A percentile compares a stretch with the other conserved stretches of the same genome.
Evolutionary conservation across 163 green algal species (phyloP).

Genomic region (Chlamydomonas reinhardtii): DNA sequence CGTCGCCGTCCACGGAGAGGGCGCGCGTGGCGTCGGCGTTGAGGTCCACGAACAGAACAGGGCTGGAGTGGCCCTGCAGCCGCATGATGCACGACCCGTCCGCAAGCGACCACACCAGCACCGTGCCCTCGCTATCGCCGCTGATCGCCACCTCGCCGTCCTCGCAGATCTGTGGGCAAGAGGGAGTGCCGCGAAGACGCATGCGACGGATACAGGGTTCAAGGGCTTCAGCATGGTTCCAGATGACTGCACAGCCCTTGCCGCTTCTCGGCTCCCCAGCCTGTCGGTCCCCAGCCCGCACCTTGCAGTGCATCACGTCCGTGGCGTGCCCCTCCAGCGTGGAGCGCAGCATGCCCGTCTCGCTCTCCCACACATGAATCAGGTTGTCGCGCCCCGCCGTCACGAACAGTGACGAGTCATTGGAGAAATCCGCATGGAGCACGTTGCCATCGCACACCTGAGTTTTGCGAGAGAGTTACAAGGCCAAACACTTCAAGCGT

Average conservation of each 20-base stretch:
- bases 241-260: too few species aligned
- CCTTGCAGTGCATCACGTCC: slow-evolving; percentile 50
- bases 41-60: slow-evolving; percentile 52
- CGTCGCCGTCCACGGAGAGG: slow-evolving; percentile 54
- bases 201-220: neutral
- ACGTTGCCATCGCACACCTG: slow-evolving; percentile 50
- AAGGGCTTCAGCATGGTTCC: neutral
- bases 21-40: slow-evolving; percentile 42
- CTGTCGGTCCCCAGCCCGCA: neutral
- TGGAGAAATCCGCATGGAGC: slow-evolving; percentile 51
- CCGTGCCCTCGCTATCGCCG: slow-evolving; percentile 37
- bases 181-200: too few species aligned
- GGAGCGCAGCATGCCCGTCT: slow-evolving; percentile 26
- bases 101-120: slow-evolving; percentile 34
- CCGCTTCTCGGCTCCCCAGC: neutral
- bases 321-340: slow-evolving; percentile 26
- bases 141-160: slow-evolving; percentile 41
- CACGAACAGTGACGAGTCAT: slow-evolving; percentile 42
- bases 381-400: slow-evolving; percentile 46
- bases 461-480: neutral
- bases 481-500: too few species aligned
- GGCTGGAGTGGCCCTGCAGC: slow-evolving; percentile 44
- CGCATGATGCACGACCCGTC: slow-evolving; percentile 33
- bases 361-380: slow-evolving; percentile 46
- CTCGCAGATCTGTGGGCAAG: slow-evolving; percentile 16